Evolutionary conservation across 495 filamentous ascomycete species (phyloP).

Genomic region (Penicillium coffeae): DNA sequence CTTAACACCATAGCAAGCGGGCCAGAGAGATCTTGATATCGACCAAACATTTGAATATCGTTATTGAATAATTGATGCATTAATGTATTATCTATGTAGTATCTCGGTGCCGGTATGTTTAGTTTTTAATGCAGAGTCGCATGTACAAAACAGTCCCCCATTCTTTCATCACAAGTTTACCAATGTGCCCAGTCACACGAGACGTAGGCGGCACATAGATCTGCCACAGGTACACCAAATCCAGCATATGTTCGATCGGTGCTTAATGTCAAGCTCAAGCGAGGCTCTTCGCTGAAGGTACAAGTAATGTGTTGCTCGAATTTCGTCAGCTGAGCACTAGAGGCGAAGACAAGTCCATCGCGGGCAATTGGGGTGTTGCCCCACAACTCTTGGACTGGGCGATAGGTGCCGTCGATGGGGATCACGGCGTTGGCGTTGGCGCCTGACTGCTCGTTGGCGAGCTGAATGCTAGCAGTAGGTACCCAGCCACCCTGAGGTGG

Average conservation of each 20-base stretch:
- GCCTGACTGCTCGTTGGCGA: constrained; percentile 21
- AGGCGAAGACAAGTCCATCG: constrained; percentile 22
- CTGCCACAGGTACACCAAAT: constrained; percentile 7
- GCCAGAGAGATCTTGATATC: no score
- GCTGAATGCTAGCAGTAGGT: constrained; percentile 14
- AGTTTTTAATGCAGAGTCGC: no score
- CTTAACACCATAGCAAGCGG: no score
- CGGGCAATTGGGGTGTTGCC: constrained; percentile 14
- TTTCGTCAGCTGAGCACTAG: constrained; percentile 17
- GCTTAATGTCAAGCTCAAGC: constrained; percentile 1
- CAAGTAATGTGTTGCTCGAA: constrained; percentile 18
- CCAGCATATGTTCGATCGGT: constrained; percentile 9
- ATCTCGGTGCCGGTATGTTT: no score
- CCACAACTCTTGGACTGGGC: constrained; percentile 22
- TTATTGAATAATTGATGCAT: no score
- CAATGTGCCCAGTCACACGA: constrained; percentile 11
- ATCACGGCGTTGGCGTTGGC: constrained; percentile 14
- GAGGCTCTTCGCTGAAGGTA: constrained; percentile 12
- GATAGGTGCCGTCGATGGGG: constrained; percentile 18
- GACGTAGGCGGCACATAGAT: constrained; percentile 18
- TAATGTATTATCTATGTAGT: no score
- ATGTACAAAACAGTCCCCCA: no score
- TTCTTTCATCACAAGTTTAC: background rate
- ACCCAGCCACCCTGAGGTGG: background rate
- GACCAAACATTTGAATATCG: no score